Conservation (phyloP, 441 rosid species). For the Biscutella laevigata region DNA sequence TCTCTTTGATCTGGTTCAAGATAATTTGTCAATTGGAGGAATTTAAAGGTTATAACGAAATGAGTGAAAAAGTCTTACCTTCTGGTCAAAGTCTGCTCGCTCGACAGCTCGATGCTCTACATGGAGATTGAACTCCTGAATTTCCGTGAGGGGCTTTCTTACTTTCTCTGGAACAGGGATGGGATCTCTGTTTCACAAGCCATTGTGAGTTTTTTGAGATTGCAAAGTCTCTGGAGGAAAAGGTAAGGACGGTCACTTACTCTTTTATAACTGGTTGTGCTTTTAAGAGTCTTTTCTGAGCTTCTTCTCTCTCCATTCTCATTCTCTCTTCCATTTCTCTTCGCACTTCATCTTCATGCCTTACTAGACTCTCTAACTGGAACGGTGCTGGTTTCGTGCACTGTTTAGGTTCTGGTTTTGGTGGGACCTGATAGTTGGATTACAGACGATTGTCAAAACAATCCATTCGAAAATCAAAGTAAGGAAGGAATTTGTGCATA, state of each 20-base stretch:
- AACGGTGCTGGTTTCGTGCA: conserved; percentile 82
- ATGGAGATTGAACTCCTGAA: conserved; percentile 64
- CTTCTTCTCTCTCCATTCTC: conserved; percentile 67
- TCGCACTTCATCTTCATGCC: conserved; percentile 85
- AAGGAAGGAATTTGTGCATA: conserved; percentile 23
- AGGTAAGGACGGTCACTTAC: conserved; percentile 34
- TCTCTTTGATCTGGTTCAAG: conserved; percentile 72
- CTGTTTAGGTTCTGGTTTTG: conserved; percentile 77
- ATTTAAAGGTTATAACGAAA: background rate
- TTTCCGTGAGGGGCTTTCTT: conserved; percentile 77
- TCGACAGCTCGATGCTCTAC: conserved; percentile 64
- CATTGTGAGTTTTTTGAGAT: conserved; percentile 18
- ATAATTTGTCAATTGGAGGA: background rate
- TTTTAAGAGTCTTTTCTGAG: conserved; percentile 60
- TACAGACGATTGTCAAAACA: conserved; percentile 2
- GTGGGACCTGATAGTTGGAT: conserved; percentile 33
- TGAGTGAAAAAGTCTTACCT: conserved; percentile 36
- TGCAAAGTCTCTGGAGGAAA: background rate
- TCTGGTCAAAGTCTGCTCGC: conserved; percentile 88
- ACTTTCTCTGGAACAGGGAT: conserved; percentile 80
- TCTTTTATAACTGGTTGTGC: conserved; percentile 73
- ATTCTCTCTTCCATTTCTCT: conserved; percentile 75
- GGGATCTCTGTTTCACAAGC: conserved; percentile 76
- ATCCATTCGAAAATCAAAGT: background rate
- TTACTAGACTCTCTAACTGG: conserved; percentile 72